Evolutionary conservation across 805 yeast species (phyloP).

Genomic region (Kuraishia piskuri): DNA sequence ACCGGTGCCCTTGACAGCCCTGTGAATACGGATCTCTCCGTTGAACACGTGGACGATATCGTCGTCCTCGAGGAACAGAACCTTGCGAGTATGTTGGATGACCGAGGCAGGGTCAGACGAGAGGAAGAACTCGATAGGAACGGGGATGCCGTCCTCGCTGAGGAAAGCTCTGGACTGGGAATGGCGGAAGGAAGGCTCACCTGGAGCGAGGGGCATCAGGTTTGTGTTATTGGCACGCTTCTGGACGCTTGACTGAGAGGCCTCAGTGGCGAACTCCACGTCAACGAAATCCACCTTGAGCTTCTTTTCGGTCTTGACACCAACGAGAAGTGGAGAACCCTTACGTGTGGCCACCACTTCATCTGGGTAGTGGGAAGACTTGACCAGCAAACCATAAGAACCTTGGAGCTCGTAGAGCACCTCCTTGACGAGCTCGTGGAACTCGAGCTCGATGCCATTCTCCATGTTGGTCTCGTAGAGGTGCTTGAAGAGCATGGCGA

Average conservation of each 20-base stretch:
- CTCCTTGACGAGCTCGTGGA: slow-evolving; percentile 86
- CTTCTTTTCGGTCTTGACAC: slow-evolving; percentile 93
- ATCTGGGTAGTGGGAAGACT: slow-evolving; percentile 87
- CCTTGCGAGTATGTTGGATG: slow-evolving; percentile 94
- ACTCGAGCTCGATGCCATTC: slow-evolving; percentile 76
- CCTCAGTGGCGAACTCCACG: slow-evolving; percentile 82
- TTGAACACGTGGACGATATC: slow-evolving; percentile 97
- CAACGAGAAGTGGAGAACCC: slow-evolving; percentile 95
- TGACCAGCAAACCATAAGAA: slow-evolving; percentile 92
- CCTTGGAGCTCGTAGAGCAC: slow-evolving; percentile 93
- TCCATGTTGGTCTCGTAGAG: slow-evolving; percentile 68
- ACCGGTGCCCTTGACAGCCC: slow-evolving; percentile 82
- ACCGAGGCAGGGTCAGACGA: slow-evolving; percentile 98
- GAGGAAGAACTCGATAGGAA: slow-evolving; percentile 91
- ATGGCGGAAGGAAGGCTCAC: slow-evolving; percentile 60
- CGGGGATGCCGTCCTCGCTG: slow-evolving; percentile 86
- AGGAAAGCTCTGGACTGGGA: slow-evolving; percentile 95
- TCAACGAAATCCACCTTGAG: slow-evolving; percentile 97
- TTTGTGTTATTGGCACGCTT: slow-evolving; percentile 12
- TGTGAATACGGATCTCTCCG: slow-evolving; percentile 97
- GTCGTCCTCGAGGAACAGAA: slow-evolving; percentile 91
- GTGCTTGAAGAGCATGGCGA: slow-evolving; percentile 91
- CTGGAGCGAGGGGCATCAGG: slow-evolving; percentile 43
- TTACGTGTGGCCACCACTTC: slow-evolving; percentile 96
- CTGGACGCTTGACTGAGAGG: slow-evolving; percentile 11